These are phyloP conservation scores for Neospermospora avenae DNA, from an alignment of 2,329 filamentous ascomycete genomes.

Conservation along the genomic window DNA sequence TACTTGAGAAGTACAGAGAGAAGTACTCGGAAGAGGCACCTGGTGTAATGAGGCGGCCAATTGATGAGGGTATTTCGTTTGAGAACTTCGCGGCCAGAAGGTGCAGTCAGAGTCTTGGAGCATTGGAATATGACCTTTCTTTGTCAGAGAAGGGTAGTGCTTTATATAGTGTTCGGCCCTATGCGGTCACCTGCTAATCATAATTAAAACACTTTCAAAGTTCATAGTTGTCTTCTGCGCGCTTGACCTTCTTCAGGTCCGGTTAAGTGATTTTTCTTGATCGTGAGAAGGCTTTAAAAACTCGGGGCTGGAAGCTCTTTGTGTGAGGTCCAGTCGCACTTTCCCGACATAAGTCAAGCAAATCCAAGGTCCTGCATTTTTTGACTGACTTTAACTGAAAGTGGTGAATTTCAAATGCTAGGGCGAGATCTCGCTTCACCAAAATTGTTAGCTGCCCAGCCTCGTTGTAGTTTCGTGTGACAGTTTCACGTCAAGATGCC, in stretches of 20 bases:
- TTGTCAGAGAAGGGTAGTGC: slow-evolving; percentile 6
- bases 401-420: too few species aligned
- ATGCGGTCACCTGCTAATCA: slow-evolving; percentile 6
- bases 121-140: background rate
- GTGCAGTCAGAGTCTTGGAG: slow-evolving; percentile 2
- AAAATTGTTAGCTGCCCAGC: too few species aligned
- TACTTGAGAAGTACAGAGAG: slow-evolving; percentile 56
- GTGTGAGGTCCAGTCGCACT: too few species aligned
- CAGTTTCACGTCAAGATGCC: background rate
- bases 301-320: too few species aligned
- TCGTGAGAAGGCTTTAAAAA: too few species aligned
- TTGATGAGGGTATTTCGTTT: background rate
- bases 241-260: too few species aligned
- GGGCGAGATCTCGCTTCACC: too few species aligned
- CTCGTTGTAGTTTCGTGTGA: background rate
- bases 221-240: background rate
- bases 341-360: too few species aligned
- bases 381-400: too few species aligned
- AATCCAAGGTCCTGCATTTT: too few species aligned
- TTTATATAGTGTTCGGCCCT: background rate
- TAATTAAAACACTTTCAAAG: background rate
- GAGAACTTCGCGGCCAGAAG: background rate
- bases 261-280: too few species aligned
- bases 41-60: background rate
- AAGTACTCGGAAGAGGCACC: slow-evolving; percentile 33